Percentiles rank a stretch among this genome's conserved stretches.
Conservation (phyloP, 192 early-diverging fungal species). For the Gryganskiella cystojenkinii region DNA sequence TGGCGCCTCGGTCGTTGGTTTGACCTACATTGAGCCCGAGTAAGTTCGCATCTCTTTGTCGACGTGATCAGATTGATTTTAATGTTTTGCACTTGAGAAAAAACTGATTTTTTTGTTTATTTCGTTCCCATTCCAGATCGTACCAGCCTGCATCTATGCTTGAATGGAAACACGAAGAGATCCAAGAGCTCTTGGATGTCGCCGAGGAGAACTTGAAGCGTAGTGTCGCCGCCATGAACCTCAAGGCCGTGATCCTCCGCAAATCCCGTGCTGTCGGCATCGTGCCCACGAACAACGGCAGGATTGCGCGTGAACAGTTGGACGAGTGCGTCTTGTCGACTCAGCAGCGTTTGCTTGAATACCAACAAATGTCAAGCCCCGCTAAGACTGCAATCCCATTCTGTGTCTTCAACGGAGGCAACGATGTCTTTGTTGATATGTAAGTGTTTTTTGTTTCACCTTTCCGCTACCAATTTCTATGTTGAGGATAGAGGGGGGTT, state of each 20-base stretch:
- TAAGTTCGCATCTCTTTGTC: too few relatives aligned
- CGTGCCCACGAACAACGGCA: constrained; percentile 59
- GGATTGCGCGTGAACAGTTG: constrained; percentile 82
- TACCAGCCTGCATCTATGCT: constrained; percentile 58
- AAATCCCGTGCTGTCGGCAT: constrained; percentile 86
- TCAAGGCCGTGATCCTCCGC: constrained; percentile 73
- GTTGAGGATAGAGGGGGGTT: too few relatives aligned
- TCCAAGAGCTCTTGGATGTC: constrained; percentile 76
- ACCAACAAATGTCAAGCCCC: constrained; percentile 63
- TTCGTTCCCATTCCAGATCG: constrained; percentile 16
- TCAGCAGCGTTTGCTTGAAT: constrained; percentile 70
- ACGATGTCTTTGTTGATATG: constrained; percentile 93
- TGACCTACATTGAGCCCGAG: constrained; percentile 75
- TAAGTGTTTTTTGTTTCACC: constrained; percentile 17
- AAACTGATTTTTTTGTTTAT: constrained; percentile 1
- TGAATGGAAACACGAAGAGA: constrained; percentile 65
- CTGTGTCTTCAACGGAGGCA: constrained; percentile 94
- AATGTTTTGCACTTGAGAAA: not conserved
- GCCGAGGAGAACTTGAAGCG: constrained; percentile 74
- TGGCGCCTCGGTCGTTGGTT: constrained; percentile 50
- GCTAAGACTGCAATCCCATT: constrained; percentile 78
- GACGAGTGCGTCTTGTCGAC: constrained; percentile 88
- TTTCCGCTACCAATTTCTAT: too few relatives aligned
- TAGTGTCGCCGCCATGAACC: constrained; percentile 72
- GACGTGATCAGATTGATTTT: not conserved